Conservation (phyloP, 106 monocot genomes). For the Apostasia ramifera region DNA sequence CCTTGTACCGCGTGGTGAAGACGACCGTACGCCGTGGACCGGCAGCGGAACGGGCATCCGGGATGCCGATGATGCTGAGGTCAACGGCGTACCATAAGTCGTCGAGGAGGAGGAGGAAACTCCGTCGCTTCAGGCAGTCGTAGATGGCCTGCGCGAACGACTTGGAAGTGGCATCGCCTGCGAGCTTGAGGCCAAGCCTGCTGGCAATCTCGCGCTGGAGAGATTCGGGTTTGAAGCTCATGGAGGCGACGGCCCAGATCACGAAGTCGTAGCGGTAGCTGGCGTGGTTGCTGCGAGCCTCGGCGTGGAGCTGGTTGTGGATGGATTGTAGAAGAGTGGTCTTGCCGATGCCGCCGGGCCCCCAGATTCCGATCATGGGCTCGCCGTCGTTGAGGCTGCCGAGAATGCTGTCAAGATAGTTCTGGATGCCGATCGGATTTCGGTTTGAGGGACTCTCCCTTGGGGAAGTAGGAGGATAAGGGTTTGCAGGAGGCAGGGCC, state of each 20-base stretch:
- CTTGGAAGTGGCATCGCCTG: no score
- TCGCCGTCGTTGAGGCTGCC: not conserved
- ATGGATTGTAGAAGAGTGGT: conserved; percentile 3
- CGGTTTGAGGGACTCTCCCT: no score
- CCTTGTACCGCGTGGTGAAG: not conserved
- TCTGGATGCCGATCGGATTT: not conserved
- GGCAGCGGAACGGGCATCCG: not conserved
- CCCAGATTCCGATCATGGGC: conserved; percentile 17
- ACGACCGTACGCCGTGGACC: not conserved
- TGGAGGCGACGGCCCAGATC: not conserved
- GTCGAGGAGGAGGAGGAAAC: conserved; percentile 18
- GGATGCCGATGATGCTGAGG: not conserved
- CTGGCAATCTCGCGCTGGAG: not conserved
- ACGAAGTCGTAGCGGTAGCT: conserved; percentile 1
- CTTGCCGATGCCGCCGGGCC: conserved; percentile 18
- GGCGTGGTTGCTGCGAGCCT: no score
- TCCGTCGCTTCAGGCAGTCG: conserved; percentile 4
- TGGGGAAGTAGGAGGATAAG: not conserved
- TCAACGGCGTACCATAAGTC: conserved; percentile 10
- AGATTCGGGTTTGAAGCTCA: not conserved
- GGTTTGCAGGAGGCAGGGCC: not conserved
- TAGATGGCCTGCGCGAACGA: not conserved
- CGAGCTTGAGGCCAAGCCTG: not conserved
- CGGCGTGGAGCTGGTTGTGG: not conserved
- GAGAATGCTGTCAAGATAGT: not conserved